Conservation (phyloP, 169 alveolate genomes). For the Plasmodium coatneyi region DNA sequence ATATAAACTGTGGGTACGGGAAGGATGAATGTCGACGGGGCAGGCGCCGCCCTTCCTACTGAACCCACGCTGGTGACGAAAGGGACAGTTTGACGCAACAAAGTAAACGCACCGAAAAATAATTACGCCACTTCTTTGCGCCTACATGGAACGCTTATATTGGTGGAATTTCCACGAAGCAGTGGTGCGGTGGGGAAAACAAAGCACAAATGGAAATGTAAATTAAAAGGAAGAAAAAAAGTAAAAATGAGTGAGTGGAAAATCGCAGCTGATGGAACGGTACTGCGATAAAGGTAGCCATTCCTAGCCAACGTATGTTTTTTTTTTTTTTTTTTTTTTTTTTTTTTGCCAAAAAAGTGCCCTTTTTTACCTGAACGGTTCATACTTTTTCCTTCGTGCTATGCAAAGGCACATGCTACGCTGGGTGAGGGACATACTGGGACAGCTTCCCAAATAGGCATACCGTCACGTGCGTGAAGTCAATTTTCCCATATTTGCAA, state of each 20-base stretch:
- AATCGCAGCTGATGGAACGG: neutral
- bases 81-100: neutral
- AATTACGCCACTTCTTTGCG: neutral
- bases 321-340: neutral
- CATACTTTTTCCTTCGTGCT: neutral
- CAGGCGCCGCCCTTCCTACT: neutral
- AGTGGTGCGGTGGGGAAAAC: neutral
- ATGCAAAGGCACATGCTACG: neutral
- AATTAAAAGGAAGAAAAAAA: neutral
- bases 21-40: neutral
- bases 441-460: neutral
- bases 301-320: neutral
- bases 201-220: neutral
- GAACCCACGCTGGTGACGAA: neutral
- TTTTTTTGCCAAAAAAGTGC: neutral
- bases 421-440: neutral
- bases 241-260: neutral
- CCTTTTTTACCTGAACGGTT: neutral
- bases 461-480: neutral
- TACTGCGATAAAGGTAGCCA: neutral
- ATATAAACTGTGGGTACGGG: neutral
- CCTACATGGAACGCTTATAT: neutral
- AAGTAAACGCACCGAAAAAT: neutral
- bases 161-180: neutral
- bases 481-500: neutral